Percentiles rank a stretch among this genome's conserved stretches.
Evolutionary conservation across 2,329 filamentous ascomycete genomes (phyloP).

Genomic region (Cadophora gregata): DNA sequence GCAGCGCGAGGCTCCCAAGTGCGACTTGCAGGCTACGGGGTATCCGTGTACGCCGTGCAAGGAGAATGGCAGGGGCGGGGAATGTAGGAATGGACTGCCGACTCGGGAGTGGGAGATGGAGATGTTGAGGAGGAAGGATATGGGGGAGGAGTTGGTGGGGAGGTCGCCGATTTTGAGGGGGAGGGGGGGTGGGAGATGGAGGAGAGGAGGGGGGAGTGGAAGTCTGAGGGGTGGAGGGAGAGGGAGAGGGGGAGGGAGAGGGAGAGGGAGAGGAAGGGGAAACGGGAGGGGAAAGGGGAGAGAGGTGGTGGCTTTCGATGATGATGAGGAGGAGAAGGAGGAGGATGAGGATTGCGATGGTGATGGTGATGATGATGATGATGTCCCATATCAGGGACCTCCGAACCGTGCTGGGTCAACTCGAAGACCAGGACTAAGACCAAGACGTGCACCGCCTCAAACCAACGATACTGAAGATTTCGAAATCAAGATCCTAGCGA

Average conservation of each 20-base stretch:
- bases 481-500: not conserved
- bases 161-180: not conserved
- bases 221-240: no score
- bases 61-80: not conserved
- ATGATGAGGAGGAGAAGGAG: not conserved
- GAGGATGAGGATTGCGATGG: not conserved
- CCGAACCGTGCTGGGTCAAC: not conserved
- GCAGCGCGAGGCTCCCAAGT: not conserved
- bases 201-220: not conserved
- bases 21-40: not conserved
- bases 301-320: not conserved
- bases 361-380: not conserved
- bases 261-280: no score
- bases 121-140: not conserved
- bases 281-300: not conserved
- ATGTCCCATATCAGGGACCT: not conserved
- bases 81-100: slow-evolving; percentile 9
- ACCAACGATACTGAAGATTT: not conserved
- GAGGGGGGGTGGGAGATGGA: no score
- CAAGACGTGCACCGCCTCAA: not conserved
- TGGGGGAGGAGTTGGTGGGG: not conserved
- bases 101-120: not conserved
- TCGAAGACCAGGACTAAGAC: not conserved
- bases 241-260: no score
- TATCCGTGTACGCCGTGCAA: not conserved